A percentile compares a stretch with the other conserved stretches of the same genome.
Conservation (phyloP, 2,329 filamentous ascomycete genomes). For the Cercospora brassicicola region DNA sequence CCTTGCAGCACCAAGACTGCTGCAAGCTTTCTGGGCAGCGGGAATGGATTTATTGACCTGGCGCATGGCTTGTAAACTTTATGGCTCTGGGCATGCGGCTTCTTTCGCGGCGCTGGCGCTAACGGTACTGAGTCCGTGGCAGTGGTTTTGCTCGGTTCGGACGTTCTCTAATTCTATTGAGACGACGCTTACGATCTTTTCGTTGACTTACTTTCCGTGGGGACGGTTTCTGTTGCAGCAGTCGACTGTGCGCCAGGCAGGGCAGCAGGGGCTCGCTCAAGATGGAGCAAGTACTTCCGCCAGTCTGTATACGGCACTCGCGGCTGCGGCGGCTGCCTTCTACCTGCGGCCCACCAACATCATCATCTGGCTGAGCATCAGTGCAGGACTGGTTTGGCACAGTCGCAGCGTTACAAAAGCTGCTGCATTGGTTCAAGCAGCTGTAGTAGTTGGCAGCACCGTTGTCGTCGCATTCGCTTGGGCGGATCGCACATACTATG, state of each 20-base stretch:
- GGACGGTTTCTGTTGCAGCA: constrained; percentile 39
- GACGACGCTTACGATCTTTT: constrained; percentile 78
- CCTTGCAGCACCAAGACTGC: constrained; percentile 68
- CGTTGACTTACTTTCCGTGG: constrained; percentile 87
- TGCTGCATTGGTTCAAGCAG: constrained; percentile 16
- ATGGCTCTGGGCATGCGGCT: constrained; percentile 63
- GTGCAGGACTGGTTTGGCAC: constrained; percentile 54
- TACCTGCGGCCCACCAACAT: constrained; percentile 86
- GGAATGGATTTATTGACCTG: constrained; percentile 83
- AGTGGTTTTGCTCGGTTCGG: constrained; percentile 91
- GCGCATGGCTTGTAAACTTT: constrained; percentile 72
- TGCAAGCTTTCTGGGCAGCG: constrained; percentile 77
- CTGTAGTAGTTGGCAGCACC: constrained; percentile 45
- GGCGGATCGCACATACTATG: constrained; percentile 73
- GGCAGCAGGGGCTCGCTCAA: not conserved
- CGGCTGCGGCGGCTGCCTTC: constrained; percentile 77
- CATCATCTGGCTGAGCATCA: constrained; percentile 76
- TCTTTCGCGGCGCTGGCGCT: constrained; percentile 70
- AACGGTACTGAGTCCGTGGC: constrained; percentile 79
- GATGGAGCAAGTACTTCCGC: constrained; percentile 10
- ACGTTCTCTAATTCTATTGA: constrained; percentile 95
- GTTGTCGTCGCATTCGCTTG: constrained; percentile 64
- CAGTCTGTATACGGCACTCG: constrained; percentile 56
- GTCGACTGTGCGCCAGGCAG: not conserved
- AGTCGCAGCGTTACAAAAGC: constrained; percentile 38